phyloP scores from a whole-genome alignment of 129 eudicot genomes.

The Arctium minus region DNA sequence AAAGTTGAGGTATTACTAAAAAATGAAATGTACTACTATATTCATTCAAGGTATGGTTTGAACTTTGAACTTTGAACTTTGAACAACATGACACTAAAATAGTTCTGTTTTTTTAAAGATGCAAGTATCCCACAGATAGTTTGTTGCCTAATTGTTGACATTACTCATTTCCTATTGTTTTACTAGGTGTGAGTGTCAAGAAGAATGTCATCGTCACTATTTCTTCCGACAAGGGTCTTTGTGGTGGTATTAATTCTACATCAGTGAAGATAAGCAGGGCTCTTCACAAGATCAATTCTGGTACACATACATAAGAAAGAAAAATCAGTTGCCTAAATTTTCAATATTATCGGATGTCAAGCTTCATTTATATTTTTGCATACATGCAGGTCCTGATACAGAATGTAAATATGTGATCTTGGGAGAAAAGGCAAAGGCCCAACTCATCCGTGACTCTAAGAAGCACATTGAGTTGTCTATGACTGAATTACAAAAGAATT shows the following conservation, averaged over 20 bases:
- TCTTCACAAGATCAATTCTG: slow-evolving; percentile 65
- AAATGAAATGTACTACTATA: neutral
- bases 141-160: neutral
- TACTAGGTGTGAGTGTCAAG: slow-evolving; percentile 80
- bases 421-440: slow-evolving; percentile 98
- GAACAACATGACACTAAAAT: neutral
- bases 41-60: neutral
- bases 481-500: slow-evolving; percentile 89
- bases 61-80: neutral
- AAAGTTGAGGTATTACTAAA: neutral
- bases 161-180: slow-evolving; percentile 3
- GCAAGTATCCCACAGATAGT: neutral
- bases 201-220: slow-evolving; percentile 86
- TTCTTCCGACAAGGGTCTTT: slow-evolving; percentile 96
- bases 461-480: slow-evolving; percentile 58
- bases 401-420: slow-evolving; percentile 69
- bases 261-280: slow-evolving; percentile 95
- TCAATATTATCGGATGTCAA: neutral
- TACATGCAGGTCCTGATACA: slow-evolving; percentile 68
- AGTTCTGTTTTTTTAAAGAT: neutral
- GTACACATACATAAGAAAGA: slow-evolving; percentile 24
- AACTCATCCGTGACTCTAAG: slow-evolving; percentile 90
- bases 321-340: neutral
- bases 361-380: neutral
- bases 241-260: slow-evolving; percentile 97